Evolutionary conservation across 2,329 filamentous ascomycete genomes (phyloP).

Genomic region (Fusarium sp.): DNA sequence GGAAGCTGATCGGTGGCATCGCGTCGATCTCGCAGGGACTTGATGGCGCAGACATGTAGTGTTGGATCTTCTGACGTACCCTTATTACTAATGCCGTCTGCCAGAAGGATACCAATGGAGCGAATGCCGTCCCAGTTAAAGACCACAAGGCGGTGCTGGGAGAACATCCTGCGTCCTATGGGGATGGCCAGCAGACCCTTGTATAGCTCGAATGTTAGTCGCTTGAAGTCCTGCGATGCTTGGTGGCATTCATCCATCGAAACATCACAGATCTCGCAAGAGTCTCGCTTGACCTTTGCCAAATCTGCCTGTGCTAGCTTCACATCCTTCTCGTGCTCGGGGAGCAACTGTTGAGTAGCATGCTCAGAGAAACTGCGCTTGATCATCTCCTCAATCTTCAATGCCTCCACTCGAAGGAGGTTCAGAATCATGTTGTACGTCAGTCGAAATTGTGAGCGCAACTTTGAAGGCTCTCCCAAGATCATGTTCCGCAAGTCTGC

Average conservation of each 20-base stretch:
- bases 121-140: slow-evolving; percentile 89
- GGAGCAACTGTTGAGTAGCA: slow-evolving; percentile 92
- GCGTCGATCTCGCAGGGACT: slow-evolving; percentile 75
- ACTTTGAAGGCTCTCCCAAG: slow-evolving; percentile 92
- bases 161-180: slow-evolving; percentile 84
- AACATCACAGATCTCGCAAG: slow-evolving; percentile 85
- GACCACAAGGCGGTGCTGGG: slow-evolving; percentile 81
- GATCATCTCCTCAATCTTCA: slow-evolving; percentile 99
- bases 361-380: slow-evolving; percentile 99
- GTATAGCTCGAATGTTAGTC: slow-evolving; percentile 86
- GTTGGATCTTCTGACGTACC: slow-evolving; percentile 71
- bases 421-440: slow-evolving; percentile 99
- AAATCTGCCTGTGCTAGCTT: slow-evolving; percentile 93
- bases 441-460: slow-evolving; percentile 94
- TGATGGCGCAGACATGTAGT: slow-evolving; percentile 85
- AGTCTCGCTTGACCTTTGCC: slow-evolving; percentile 88
- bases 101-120: slow-evolving; percentile 83
- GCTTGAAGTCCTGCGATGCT: slow-evolving; percentile 83
- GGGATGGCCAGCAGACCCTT: slow-evolving; percentile 83
- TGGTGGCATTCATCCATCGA: slow-evolving; percentile 87
- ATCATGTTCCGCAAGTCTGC: slow-evolving; percentile 92
- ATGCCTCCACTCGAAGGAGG: slow-evolving; percentile 90
- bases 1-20: slow-evolving; percentile 90
- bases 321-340: slow-evolving; percentile 95
- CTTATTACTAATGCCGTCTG: slow-evolving; percentile 79